Percentiles rank a stretch among this genome's conserved stretches.
phyloP scores from a whole-genome alignment of 2,329 filamentous ascomycete genomes.

The Curvularia hawaiiensis region DNA sequence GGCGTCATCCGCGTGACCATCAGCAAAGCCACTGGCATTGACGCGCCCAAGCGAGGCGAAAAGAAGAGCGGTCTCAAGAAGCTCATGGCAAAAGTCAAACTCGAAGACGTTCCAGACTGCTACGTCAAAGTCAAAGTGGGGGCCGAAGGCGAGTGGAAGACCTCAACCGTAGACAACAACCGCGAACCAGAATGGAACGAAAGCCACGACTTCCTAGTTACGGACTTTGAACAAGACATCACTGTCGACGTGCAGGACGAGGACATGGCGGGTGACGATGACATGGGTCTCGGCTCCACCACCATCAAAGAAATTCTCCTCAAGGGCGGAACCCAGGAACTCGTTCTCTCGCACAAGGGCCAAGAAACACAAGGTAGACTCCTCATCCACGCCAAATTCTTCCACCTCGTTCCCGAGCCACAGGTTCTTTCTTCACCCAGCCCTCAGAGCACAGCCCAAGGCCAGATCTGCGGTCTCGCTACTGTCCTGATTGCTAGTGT shows the following conservation, averaged over 20 bases:
- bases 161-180: conserved; percentile 50
- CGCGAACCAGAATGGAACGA: conserved; percentile 55
- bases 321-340: conserved; percentile 50
- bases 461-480: conserved; percentile 49
- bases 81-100: conserved; percentile 49
- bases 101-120: conserved; percentile 56
- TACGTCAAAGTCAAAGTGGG: conserved; percentile 53
- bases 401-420: conserved; percentile 49
- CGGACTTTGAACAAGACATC: conserved; percentile 53
- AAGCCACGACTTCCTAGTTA: conserved; percentile 55
- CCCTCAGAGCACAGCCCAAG: conserved; percentile 26
- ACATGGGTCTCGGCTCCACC: conserved; percentile 52
- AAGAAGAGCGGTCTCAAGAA: conserved; percentile 46
- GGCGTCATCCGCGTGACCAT: conserved; percentile 54
- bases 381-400: conserved; percentile 49
- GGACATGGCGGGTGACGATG: conserved; percentile 51
- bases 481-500: conserved; percentile 54
- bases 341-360: conserved; percentile 48
- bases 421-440: conserved; percentile 38
- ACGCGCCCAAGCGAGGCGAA: conserved; percentile 43
- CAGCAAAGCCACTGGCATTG: conserved; percentile 48
- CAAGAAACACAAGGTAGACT: conserved; percentile 46
- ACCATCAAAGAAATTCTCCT: conserved; percentile 52
- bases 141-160: conserved; percentile 53
- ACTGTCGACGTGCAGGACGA: conserved; percentile 52